These are phyloP conservation scores for Didymella sp. DNA, from an alignment of 2,329 filamentous ascomycete species.

Conservation along the genomic window DNA sequence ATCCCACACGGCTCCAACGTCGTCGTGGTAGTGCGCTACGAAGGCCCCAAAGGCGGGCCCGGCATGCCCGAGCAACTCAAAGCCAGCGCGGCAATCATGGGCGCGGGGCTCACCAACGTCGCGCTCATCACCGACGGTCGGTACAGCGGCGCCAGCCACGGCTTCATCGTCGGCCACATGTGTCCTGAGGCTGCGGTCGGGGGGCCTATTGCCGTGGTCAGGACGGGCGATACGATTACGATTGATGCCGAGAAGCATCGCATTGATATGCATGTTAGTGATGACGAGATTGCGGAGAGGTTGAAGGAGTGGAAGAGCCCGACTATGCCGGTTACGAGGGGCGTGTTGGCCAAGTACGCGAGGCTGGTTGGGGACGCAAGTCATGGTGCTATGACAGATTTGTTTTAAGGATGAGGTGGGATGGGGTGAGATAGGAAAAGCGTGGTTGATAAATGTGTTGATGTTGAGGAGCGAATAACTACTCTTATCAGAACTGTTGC, in stretches of 20 bases:
- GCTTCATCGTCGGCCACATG: conserved; percentile 93
- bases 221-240: conserved; percentile 80
- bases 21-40: conserved; percentile 89
- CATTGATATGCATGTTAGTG: conserved; percentile 73
- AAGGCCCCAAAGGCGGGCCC: conserved; percentile 90
- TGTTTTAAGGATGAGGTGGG: conserved; percentile 58
- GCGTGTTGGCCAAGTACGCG: conserved; percentile 89
- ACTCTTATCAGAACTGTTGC: too few species aligned
- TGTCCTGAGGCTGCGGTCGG: conserved; percentile 89
- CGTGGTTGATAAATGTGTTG: too few species aligned
- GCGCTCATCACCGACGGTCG: conserved; percentile 91
- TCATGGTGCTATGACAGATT: conserved; percentile 87
- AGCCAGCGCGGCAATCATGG: conserved; percentile 89
- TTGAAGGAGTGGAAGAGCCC: conserved; percentile 74
- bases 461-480: too few species aligned
- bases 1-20: conserved; percentile 80
- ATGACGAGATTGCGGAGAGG: conserved; percentile 72
- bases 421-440: not conserved
- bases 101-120: conserved; percentile 83
- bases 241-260: conserved; percentile 83
- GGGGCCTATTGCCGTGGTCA: conserved; percentile 84
- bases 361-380: conserved; percentile 87
- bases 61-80: conserved; percentile 97
- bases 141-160: conserved; percentile 87
- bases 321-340: conserved; percentile 75